phyloP scores from a whole-genome alignment of 1,284 basidiomycete genomes.

The Irpex sp. region DNA sequence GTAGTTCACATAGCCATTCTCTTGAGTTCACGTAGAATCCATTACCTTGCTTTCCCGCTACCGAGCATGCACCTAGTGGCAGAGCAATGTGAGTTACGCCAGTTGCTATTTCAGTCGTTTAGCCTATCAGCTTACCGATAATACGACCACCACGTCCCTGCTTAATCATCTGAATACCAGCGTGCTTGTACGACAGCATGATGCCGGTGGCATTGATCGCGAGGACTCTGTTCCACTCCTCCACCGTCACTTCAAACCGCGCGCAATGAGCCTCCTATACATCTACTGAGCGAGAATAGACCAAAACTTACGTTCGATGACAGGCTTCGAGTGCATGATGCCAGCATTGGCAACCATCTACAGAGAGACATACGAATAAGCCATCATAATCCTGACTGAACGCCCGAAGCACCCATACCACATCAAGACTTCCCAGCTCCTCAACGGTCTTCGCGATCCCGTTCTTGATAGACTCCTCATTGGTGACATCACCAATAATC shows the following conservation, averaged over 20 bases:
- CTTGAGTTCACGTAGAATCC: not conserved
- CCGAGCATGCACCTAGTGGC: not conserved
- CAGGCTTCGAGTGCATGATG: conserved; percentile 16
- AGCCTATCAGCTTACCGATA: conserved; percentile 17
- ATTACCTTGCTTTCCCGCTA: not conserved
- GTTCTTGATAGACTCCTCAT: conserved; percentile 33
- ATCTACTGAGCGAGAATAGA: not conserved
- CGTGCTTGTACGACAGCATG: conserved; percentile 27
- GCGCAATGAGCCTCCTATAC: too few relatives aligned
- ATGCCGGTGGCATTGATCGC: conserved; percentile 24
- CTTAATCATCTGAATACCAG: conserved; percentile 24
- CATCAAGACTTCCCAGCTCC: conserved; percentile 13
- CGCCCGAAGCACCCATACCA: not conserved
- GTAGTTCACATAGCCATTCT: not conserved
- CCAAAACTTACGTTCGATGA: conserved; percentile 18
- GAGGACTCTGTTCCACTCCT: conserved; percentile 19
- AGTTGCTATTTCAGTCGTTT: too few relatives aligned
- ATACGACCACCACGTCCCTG: conserved; percentile 29
- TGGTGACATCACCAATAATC: conserved; percentile 32
- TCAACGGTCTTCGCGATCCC: conserved; percentile 26
- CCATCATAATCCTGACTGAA: too few relatives aligned
- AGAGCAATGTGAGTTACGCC: too few relatives aligned
- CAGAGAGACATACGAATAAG: too few relatives aligned
- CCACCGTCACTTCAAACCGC: conserved; percentile 5
- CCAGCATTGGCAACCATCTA: conserved; percentile 30